These are phyloP conservation scores for Diutina mesorugosa DNA, from an alignment of 1,139 yeast genomes.

Conservation along the genomic window DNA sequence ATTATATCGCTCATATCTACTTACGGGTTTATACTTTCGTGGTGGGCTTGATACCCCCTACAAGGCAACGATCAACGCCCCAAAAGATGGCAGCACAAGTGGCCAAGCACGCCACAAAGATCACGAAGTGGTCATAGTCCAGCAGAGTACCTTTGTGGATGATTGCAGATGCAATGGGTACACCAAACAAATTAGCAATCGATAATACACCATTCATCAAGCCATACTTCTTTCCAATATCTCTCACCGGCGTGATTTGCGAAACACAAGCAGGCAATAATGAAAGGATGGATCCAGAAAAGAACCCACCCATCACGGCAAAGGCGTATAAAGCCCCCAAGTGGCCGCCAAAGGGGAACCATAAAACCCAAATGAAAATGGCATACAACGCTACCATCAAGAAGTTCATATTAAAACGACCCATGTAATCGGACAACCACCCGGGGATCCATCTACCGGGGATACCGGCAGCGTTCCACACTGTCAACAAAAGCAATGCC, in stretches of 20 bases:
- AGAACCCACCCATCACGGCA: conserved; percentile 39
- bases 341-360: conserved; percentile 43
- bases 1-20: neutral
- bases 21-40: neutral
- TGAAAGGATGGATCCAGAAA: conserved; percentile 34
- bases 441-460: conserved; percentile 49
- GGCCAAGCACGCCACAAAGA: conserved; percentile 12
- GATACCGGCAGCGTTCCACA: conserved; percentile 46
- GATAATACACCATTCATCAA: conserved; percentile 32
- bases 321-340: conserved; percentile 28
- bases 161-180: conserved; percentile 40
- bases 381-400: conserved; percentile 26
- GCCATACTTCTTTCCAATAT: conserved; percentile 37
- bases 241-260: conserved; percentile 32
- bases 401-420: conserved; percentile 44
- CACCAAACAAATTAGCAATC: conserved; percentile 30
- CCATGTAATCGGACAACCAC: conserved; percentile 38
- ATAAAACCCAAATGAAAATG: conserved; percentile 26
- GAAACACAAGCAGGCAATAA: conserved; percentile 39
- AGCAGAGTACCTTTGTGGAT: conserved; percentile 20
- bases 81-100: conserved; percentile 12
- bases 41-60: conserved; percentile 5
- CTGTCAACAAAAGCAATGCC: conserved; percentile 39
- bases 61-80: conserved; percentile 10
- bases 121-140: conserved; percentile 15